Percentiles rank a stretch among this genome's conserved stretches.
Conservation (phyloP, 495 filamentous ascomycete species). For the Lasiosphaeris hirsuta region DNA sequence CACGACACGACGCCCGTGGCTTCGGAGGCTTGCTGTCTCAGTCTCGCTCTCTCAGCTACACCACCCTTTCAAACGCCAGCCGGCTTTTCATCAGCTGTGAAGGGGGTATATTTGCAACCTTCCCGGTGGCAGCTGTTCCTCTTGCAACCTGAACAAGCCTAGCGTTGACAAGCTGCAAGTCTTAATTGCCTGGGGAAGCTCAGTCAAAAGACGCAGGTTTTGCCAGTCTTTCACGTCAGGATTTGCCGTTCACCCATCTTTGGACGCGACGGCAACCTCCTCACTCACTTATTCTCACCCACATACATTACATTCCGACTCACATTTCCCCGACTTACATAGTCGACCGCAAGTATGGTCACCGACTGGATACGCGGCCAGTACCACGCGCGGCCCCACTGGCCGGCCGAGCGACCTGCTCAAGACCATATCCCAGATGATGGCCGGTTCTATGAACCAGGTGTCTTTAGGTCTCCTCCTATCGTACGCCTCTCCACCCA, state of each 20-base stretch:
- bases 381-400: constrained; percentile 15
- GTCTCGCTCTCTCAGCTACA: not conserved
- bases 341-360: constrained; percentile 5
- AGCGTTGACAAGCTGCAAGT: not conserved
- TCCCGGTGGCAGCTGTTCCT: not conserved
- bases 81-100: not conserved
- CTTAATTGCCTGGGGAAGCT: too few relatives aligned
- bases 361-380: constrained; percentile 16
- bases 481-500: constrained; percentile 14
- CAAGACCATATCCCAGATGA: constrained; percentile 17
- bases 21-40: constrained; percentile 1
- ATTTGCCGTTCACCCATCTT: not conserved
- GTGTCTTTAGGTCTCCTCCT: constrained; percentile 17
- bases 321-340: not conserved
- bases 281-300: not conserved
- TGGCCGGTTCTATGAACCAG: constrained; percentile 12
- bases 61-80: too few relatives aligned
- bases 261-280: not conserved
- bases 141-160: not conserved
- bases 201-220: not conserved
- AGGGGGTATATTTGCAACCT: constrained; percentile 12
- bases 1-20: not conserved
- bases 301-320: not conserved
- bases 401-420: constrained; percentile 19
- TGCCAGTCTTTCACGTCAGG: not conserved